These are phyloP conservation scores for Solanum corneliomulleri DNA, from an alignment of 257 asterid species.

Conservation along the genomic window DNA sequence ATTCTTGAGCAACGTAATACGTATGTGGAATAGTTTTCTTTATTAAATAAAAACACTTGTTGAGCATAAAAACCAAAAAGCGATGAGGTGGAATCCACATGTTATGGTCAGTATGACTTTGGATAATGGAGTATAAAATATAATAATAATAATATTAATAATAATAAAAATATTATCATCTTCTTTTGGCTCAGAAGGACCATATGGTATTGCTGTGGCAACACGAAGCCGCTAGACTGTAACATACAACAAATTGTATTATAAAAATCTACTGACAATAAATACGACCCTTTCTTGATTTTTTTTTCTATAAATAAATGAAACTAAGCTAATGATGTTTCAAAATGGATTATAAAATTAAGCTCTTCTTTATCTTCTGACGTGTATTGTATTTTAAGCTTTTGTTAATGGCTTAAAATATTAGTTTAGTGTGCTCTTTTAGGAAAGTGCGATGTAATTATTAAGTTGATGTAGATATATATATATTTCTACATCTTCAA, in stretches of 20 bases:
- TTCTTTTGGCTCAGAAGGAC: neutral
- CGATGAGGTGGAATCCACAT: slow-evolving; percentile 8
- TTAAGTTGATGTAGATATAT: neutral
- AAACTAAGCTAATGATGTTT: neutral
- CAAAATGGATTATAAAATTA: neutral
- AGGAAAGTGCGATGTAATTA: neutral
- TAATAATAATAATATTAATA: no score
- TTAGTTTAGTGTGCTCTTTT: neutral
- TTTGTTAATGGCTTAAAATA: neutral
- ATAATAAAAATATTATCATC: neutral
- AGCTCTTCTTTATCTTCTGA: neutral
- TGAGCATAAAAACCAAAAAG: neutral
- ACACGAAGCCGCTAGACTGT: slow-evolving; percentile 1
- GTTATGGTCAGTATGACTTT: neutral
- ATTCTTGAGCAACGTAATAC: neutral
- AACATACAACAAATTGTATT: neutral
- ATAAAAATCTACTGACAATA: neutral
- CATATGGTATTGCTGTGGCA: neutral
- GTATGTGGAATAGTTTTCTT: neutral
- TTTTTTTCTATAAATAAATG: no score
- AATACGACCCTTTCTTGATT: neutral
- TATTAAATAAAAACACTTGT: neutral
- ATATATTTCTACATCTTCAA: neutral
- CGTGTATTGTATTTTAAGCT: neutral
- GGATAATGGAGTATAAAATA: neutral